Conservation (phyloP, 2,329 filamentous ascomycete genomes). For the Aspergillus aculeatinus region DNA sequence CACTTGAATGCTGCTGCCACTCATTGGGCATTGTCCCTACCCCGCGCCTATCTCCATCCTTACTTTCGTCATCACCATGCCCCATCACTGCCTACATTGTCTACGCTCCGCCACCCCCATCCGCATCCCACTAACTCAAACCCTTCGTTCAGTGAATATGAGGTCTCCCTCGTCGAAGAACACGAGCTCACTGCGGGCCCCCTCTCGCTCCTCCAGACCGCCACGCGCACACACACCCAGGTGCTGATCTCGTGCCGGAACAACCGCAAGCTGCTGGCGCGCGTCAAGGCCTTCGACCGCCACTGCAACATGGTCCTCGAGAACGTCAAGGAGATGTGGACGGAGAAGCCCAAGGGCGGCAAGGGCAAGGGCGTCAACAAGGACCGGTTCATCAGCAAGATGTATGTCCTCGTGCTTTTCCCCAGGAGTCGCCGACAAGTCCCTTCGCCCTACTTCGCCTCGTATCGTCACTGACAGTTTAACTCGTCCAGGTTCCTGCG, state of each 20-base stretch:
- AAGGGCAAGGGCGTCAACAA: slow-evolving; percentile 97
- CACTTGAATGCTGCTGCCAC: neutral
- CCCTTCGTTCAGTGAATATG: slow-evolving; percentile 68
- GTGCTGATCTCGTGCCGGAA: slow-evolving; percentile 97
- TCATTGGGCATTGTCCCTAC: too few species aligned
- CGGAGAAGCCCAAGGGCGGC: slow-evolving; percentile 80
- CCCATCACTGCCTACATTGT: slow-evolving; percentile 17
- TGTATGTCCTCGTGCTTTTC: slow-evolving; percentile 52
- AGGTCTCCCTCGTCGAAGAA: slow-evolving; percentile 77
- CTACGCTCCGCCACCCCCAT: slow-evolving; percentile 18
- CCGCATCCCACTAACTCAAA: slow-evolving; percentile 20
- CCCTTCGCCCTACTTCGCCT: neutral
- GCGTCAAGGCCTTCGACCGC: slow-evolving; percentile 96
- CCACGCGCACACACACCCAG: slow-evolving; percentile 89
- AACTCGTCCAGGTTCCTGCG: slow-evolving; percentile 66
- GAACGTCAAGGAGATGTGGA: slow-evolving; percentile 99
- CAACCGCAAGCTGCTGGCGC: slow-evolving; percentile 87
- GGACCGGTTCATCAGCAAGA: slow-evolving; percentile 97
- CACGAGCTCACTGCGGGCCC: slow-evolving; percentile 78
- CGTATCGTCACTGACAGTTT: neutral
- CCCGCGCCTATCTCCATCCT: neutral
- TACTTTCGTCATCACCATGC: slow-evolving; percentile 9
- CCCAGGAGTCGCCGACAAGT: neutral
- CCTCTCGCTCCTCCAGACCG: slow-evolving; percentile 93
- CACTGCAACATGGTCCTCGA: slow-evolving; percentile 99